A percentile compares a stretch with the other conserved stretches of the same genome.
phyloP scores from a whole-genome alignment of 768 basidiomycete genomes.

The Panaeolus papilionaceus region DNA sequence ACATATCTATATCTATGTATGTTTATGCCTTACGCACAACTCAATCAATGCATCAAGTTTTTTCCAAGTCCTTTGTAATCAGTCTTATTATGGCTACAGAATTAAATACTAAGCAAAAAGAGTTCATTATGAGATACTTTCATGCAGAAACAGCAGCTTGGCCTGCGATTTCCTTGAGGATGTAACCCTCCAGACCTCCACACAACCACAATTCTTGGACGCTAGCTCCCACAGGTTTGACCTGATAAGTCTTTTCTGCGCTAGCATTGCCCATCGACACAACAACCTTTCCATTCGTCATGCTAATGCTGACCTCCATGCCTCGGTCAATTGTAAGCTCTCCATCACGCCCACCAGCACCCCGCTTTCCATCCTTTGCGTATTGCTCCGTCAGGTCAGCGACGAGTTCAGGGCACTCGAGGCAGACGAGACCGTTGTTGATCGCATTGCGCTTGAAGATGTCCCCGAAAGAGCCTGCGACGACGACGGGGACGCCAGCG shows the following conservation, averaged over 20 bases:
- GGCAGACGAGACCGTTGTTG: slow-evolving; percentile 96
- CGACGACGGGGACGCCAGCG: slow-evolving; percentile 89
- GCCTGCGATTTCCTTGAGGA: slow-evolving; percentile 72
- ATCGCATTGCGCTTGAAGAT: slow-evolving; percentile 99
- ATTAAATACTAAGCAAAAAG: slow-evolving; percentile 6
- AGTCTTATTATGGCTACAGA: neutral
- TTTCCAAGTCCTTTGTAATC: neutral
- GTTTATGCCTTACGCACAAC: slow-evolving; percentile 1
- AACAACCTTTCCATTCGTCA: slow-evolving; percentile 71
- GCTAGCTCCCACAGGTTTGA: slow-evolving; percentile 86
- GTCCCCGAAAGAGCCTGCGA: slow-evolving; percentile 98
- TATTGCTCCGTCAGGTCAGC: slow-evolving; percentile 79
- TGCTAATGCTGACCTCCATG: slow-evolving; percentile 67
- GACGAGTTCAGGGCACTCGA: slow-evolving; percentile 92
- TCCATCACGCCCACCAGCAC: slow-evolving; percentile 79
- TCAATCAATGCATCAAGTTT: slow-evolving; percentile 9
- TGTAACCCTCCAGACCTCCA: slow-evolving; percentile 92
- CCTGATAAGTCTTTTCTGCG: slow-evolving; percentile 59
- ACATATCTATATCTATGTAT: slow-evolving; percentile 9
- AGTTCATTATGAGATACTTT: neutral
- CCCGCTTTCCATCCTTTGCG: slow-evolving; percentile 75
- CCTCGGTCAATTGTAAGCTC: slow-evolving; percentile 85
- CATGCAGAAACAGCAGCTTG: slow-evolving; percentile 26
- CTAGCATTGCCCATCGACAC: slow-evolving; percentile 51
- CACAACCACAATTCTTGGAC: slow-evolving; percentile 99